Conservation (phyloP, 345 rosid genomes). For the Eucalyptus viminalis region DNA sequence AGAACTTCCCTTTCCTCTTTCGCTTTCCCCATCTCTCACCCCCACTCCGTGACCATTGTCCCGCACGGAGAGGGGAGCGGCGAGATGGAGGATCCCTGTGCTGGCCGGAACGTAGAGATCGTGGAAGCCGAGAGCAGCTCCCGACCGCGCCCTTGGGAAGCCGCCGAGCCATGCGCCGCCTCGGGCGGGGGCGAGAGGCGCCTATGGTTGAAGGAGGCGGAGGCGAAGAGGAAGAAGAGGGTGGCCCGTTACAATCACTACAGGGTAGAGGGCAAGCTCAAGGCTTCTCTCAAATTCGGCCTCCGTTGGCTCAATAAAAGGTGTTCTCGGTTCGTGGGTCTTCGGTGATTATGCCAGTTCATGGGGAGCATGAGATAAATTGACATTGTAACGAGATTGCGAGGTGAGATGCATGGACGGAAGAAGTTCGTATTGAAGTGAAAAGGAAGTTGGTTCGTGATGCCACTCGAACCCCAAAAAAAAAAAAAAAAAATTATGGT, state of each 20-base stretch:
- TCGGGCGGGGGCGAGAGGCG: neutral
- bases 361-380: neutral
- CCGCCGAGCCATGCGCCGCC: neutral
- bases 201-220: constrained; percentile 28
- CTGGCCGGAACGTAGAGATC: neutral
- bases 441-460: neutral
- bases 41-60: neutral
- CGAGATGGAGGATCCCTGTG: neutral
- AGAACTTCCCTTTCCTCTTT: neutral
- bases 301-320: constrained; percentile 39
- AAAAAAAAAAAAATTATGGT: too few relatives aligned
- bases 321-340: constrained; percentile 14
- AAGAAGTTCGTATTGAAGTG: neutral
- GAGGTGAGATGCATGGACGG: neutral
- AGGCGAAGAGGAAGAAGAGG: constrained; percentile 30
- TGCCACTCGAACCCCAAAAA: neutral
- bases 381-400: neutral
- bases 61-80: neutral
- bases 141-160: neutral
- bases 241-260: constrained; percentile 42
- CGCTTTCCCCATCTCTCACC: neutral
- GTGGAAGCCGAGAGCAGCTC: neutral
- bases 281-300: constrained; percentile 29
- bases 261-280: constrained; percentile 32
- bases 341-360: neutral